Percentiles rank a stretch among this genome's conserved stretches.
Evolutionary conservation across 106 monocot genomes (phyloP).

Genomic region (Phalaenopsis equestris): DNA sequence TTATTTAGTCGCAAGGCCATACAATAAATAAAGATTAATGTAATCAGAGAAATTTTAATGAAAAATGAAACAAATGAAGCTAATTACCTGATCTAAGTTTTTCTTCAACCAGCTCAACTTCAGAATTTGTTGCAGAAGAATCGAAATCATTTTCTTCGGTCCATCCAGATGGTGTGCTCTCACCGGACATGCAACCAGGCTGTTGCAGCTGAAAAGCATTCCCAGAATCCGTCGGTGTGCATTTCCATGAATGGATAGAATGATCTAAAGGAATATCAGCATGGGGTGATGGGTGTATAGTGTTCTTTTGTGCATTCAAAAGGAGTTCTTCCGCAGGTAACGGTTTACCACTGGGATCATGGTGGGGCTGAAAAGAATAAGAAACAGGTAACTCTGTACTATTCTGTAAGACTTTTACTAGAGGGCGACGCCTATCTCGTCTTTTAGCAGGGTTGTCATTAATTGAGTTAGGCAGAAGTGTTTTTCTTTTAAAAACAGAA

Average conservation of each 20-base stretch:
- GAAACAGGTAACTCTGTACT: constrained; percentile 41
- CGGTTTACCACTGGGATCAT: background rate
- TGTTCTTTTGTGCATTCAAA: constrained; percentile 22
- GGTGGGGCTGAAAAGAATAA: constrained; percentile 15
- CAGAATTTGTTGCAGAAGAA: constrained; percentile 37
- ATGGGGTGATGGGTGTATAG: constrained; percentile 20
- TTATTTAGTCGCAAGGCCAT: background rate
- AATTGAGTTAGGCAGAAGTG: constrained; percentile 11
- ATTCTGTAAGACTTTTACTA: constrained; percentile 61
- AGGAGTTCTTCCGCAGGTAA: constrained; percentile 15
- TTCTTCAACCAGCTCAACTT: constrained; percentile 12
- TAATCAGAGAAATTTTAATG: background rate
- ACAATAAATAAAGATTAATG: background rate
- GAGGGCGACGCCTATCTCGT: constrained; percentile 53
- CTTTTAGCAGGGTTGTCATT: constrained; percentile 53
- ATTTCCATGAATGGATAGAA: constrained; percentile 25
- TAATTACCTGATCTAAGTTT: constrained; percentile 4
- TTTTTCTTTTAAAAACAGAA: constrained; percentile 36
- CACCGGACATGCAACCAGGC: constrained; percentile 23
- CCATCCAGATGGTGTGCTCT: constrained; percentile 26
- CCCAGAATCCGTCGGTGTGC: constrained; percentile 16
- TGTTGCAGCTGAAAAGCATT: constrained; percentile 16
- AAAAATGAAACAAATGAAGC: background rate
- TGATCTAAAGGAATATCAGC: constrained; percentile 27
- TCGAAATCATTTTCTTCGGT: constrained; percentile 25